Evolutionary conservation across 306 rosid species (phyloP).

Genomic region (Morella rubra): DNA sequence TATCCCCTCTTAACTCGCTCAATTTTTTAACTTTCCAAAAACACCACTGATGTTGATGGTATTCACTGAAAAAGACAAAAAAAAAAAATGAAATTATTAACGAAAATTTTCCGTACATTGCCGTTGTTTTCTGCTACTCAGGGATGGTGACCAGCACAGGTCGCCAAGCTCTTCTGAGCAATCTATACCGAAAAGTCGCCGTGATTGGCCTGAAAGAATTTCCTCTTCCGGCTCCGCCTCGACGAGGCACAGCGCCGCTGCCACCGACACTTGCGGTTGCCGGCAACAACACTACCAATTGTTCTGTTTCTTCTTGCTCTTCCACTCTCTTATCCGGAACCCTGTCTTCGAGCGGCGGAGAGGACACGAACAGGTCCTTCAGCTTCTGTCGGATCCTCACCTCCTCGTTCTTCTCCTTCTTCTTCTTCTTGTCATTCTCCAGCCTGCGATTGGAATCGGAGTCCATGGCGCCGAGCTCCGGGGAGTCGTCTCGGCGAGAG

Average conservation of each 20-base stretch:
- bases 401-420: conserved; percentile 35
- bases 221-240: conserved; percentile 33
- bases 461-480: conserved; percentile 27
- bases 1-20: not conserved
- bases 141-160: conserved; percentile 80
- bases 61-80: not conserved
- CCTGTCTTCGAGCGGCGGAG: conserved; percentile 52
- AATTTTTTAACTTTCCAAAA: not conserved
- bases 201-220: conserved; percentile 59
- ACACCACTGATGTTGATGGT: not conserved
- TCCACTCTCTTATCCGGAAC: conserved; percentile 33
- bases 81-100: conserved; percentile 14
- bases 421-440: conserved; percentile 27
- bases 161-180: conserved; percentile 84
- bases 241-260: conserved; percentile 26
- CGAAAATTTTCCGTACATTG: conserved; percentile 37
- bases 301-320: conserved; percentile 25
- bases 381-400: conserved; percentile 60
- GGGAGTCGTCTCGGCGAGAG: conserved; percentile 31
- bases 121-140: conserved; percentile 41
- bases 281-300: conserved; percentile 28
- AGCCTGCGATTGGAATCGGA: conserved; percentile 22
- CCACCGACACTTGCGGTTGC: conserved; percentile 12
- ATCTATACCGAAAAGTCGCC: conserved; percentile 63
- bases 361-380: conserved; percentile 74